Evolutionary conservation across 257 asterid genomes (phyloP).

Genomic region (Eucommia ulmoides): DNA sequence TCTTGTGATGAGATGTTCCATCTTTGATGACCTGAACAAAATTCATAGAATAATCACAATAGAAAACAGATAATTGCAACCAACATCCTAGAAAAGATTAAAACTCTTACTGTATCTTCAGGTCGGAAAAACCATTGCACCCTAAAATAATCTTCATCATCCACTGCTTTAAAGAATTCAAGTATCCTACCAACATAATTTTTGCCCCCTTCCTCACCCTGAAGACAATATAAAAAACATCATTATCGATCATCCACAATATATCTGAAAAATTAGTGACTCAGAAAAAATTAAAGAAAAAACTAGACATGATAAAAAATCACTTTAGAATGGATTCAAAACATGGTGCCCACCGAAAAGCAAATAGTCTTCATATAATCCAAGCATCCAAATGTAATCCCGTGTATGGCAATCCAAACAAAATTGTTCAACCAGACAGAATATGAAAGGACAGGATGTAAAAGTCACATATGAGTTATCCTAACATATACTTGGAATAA

Average conservation of each 20-base stretch:
- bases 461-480: too few species aligned
- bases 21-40: slow-evolving; percentile 29
- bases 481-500: too few species aligned
- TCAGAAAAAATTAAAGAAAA: slow-evolving; percentile 9
- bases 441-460: too few species aligned
- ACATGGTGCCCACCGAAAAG: too few species aligned
- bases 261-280: slow-evolving; percentile 1
- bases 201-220: slow-evolving; percentile 33
- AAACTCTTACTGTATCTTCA: slow-evolving; percentile 32
- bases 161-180: slow-evolving; percentile 30
- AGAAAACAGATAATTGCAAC: neutral
- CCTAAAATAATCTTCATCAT: slow-evolving; percentile 33
- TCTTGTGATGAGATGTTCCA: slow-evolving; percentile 31
- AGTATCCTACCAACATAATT: slow-evolving; percentile 35
- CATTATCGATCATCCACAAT: neutral
- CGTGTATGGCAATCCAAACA: too few species aligned
- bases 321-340: too few species aligned
- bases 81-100: slow-evolving; percentile 1
- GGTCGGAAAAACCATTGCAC: slow-evolving; percentile 46
- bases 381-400: too few species aligned
- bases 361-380: too few species aligned
- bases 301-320: too few species aligned
- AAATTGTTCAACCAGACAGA: too few species aligned
- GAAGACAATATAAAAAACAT: slow-evolving; percentile 2
- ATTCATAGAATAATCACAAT: slow-evolving; percentile 6